phyloP scores from a whole-genome alignment of 768 basidiomycete species.

The Calvatia gigantea region DNA sequence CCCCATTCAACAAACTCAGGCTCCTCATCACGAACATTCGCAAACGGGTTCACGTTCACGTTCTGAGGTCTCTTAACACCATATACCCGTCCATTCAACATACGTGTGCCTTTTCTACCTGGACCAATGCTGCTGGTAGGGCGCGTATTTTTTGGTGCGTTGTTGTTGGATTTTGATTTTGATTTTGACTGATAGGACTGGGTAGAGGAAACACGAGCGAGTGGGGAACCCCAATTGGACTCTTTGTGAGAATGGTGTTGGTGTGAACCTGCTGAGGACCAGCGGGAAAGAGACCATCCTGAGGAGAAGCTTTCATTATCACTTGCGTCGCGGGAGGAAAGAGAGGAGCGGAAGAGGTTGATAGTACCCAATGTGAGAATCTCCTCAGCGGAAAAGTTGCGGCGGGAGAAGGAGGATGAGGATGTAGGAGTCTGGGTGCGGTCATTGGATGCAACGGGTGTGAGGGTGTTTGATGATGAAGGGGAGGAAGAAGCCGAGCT shows the following conservation, averaged over 20 bases:
- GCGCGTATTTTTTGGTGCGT: constrained; percentile 11
- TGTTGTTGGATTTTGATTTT: constrained; percentile 17
- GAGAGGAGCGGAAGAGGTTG: constrained; percentile 34
- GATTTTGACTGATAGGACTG: constrained; percentile 22
- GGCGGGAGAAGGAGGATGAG: constrained; percentile 16
- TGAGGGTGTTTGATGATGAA: constrained; percentile 30
- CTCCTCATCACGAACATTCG: constrained; percentile 60
- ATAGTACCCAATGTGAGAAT: constrained; percentile 35
- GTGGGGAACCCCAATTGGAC: constrained; percentile 25
- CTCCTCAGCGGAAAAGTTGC: constrained; percentile 29
- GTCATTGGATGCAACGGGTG: constrained; percentile 36
- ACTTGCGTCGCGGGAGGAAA: constrained; percentile 25
- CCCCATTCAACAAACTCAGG: constrained; percentile 94
- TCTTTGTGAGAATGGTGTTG: constrained; percentile 15
- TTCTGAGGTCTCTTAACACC: constrained; percentile 42
- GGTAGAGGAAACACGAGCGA: constrained; percentile 31
- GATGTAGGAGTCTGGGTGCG: constrained; percentile 14
- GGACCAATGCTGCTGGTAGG: constrained; percentile 13
- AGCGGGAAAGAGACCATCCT: constrained; percentile 28
- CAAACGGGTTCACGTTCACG: constrained; percentile 61
- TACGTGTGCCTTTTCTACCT: constrained; percentile 45
- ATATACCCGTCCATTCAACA: constrained; percentile 88
- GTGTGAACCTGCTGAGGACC: constrained; percentile 22
- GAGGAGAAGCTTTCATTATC: constrained; percentile 15
- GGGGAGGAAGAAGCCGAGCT: constrained; percentile 24